Conservation (phyloP, 1,139 yeast genomes). For the Hemisphaericaspora lyxosophila region DNA sequence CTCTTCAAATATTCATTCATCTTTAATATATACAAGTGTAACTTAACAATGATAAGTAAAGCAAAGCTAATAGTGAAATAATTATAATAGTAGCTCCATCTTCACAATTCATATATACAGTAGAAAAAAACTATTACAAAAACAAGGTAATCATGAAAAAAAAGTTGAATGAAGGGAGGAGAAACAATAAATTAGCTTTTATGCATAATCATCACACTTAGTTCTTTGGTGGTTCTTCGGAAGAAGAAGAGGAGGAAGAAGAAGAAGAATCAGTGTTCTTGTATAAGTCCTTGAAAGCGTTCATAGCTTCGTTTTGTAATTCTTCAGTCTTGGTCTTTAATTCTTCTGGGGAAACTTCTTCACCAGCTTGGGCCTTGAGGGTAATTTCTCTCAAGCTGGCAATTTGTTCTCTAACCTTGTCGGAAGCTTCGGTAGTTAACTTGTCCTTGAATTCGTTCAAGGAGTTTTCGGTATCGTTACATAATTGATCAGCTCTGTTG, state of each 20-base stretch:
- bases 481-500: constrained; percentile 95
- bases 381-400: constrained; percentile 82
- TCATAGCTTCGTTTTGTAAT: constrained; percentile 87
- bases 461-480: constrained; percentile 94
- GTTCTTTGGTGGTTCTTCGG: constrained; percentile 49
- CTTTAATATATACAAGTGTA: constrained; percentile 6
- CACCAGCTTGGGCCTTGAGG: constrained; percentile 94
- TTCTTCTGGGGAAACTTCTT: constrained; percentile 77
- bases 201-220: constrained; percentile 18
- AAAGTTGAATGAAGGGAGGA: not conserved
- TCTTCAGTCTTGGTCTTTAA: constrained; percentile 93
- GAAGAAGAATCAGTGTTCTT: constrained; percentile 45
- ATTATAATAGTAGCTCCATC: not conserved
- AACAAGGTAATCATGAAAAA: constrained; percentile 2
- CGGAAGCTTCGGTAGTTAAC: constrained; percentile 83
- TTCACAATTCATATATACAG: constrained; percentile 8
- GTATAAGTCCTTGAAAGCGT: constrained; percentile 94
- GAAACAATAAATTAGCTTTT: not conserved
- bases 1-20: too few species aligned
- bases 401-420: constrained; percentile 78
- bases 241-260: constrained; percentile 24
- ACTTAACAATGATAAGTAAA: constrained; percentile 1
- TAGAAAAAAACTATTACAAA: constrained; percentile 4
- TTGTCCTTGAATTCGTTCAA: constrained; percentile 93
- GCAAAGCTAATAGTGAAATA: not conserved